phyloP scores from a whole-genome alignment of 179 eudicot species.

The Silene noctiflora region DNA sequence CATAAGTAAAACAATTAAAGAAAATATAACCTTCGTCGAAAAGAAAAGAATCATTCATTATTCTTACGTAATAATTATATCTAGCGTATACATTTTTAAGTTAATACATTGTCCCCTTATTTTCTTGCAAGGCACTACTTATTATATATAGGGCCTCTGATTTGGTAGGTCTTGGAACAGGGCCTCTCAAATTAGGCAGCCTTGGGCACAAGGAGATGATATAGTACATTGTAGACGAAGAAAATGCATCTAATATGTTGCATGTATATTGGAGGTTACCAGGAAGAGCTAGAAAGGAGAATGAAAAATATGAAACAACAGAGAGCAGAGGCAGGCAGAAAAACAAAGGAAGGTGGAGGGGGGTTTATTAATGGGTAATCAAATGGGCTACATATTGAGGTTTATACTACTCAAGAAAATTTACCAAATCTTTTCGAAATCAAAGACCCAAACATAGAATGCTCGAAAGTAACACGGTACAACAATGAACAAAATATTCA shows the following conservation, averaged over 20 bases:
- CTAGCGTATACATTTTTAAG: too few species aligned
- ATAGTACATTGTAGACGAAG: not conserved
- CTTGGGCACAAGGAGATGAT: not conserved
- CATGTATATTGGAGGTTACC: not conserved
- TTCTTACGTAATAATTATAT: too few species aligned
- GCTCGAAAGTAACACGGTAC: not conserved
- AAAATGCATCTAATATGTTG: too few species aligned
- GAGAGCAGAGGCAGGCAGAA: not conserved
- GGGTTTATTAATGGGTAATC: not conserved
- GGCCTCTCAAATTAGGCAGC: too few species aligned
- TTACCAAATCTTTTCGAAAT: not conserved
- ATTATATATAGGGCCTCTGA: too few species aligned
- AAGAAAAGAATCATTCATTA: too few species aligned
- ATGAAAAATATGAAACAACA: not conserved
- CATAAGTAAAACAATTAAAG: too few species aligned
- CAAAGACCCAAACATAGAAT: slow-evolving; percentile 2
- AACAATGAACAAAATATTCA: not conserved
- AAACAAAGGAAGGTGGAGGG: not conserved
- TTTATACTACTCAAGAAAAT: not conserved
- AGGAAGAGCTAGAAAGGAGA: not conserved
- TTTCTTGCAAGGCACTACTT: too few species aligned
- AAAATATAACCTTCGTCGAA: too few species aligned
- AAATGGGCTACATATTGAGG: not conserved
- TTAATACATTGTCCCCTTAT: too few species aligned
- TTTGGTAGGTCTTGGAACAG: too few species aligned